Percentiles rank a stretch among this genome's conserved stretches.
Conservation (phyloP, 352 stramenopile species). For the Pythium folliculosum region DNA sequence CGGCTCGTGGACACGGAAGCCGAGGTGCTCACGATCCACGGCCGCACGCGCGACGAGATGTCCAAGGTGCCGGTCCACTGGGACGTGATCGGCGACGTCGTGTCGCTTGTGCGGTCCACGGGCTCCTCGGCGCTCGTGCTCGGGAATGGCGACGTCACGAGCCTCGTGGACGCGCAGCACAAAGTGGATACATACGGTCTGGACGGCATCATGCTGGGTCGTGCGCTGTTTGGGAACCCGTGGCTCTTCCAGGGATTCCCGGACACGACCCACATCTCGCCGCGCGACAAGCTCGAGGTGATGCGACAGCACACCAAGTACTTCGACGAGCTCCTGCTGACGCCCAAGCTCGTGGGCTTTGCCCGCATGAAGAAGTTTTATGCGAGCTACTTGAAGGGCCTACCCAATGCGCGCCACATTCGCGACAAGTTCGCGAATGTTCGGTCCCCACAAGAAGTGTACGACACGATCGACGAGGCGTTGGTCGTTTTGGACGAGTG, state of each 20-base stretch:
- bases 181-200: constrained; percentile 74
- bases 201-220: constrained; percentile 80
- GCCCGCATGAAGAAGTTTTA: constrained; percentile 84
- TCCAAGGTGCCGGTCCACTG: constrained; percentile 81
- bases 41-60: constrained; percentile 80
- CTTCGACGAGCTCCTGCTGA: constrained; percentile 60
- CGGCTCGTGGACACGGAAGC: constrained; percentile 65
- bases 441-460: constrained; percentile 53
- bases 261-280: constrained; percentile 51
- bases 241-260: constrained; percentile 76
- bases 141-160: constrained; percentile 80
- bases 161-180: constrained; percentile 55
- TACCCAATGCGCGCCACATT: constrained; percentile 70
- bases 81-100: constrained; percentile 81
- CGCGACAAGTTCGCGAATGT: constrained; percentile 56
- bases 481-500: constrained; percentile 36
- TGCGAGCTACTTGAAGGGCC: constrained; percentile 67
- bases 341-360: constrained; percentile 54
- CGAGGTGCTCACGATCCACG: constrained; percentile 79
- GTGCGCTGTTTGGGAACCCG: constrained; percentile 77
- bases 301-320: constrained; percentile 68
- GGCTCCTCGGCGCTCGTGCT: constrained; percentile 66
- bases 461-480: constrained; percentile 56
- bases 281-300: constrained; percentile 57
- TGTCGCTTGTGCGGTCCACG: constrained; percentile 45